Evolutionary conservation across 2,329 filamentous ascomycete genomes (phyloP).

Genomic region (Fusarium chuoi): DNA sequence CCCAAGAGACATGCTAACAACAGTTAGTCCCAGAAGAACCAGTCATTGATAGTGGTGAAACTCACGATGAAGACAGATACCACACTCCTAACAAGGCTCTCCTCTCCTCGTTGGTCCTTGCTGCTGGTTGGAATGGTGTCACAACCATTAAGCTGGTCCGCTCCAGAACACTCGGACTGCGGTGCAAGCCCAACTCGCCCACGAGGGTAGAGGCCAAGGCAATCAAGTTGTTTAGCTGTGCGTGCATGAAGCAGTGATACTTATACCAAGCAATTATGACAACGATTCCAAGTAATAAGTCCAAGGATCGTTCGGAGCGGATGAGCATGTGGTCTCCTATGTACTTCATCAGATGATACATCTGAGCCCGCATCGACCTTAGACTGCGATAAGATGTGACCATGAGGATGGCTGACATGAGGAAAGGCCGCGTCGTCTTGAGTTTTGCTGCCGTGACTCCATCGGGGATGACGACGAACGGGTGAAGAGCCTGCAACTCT

Average conservation of each 20-base stretch:
- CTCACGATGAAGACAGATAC: conserved; percentile 65
- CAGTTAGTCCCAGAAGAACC: conserved; percentile 7
- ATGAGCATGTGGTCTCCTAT: conserved; percentile 61
- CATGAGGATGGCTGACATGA: conserved; percentile 62
- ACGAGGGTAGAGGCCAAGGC: conserved; percentile 59
- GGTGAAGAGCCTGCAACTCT: conserved; percentile 56
- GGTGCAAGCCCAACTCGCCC: conserved; percentile 59
- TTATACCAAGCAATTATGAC: conserved; percentile 64
- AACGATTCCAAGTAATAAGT: conserved; percentile 60
- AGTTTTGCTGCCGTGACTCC: conserved; percentile 51
- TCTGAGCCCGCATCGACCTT: conserved; percentile 60
- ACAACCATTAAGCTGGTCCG: conserved; percentile 56
- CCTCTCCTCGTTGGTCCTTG: conserved; percentile 62
- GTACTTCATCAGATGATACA: conserved; percentile 58
- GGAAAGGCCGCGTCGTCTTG: conserved; percentile 55
- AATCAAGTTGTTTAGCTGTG: conserved; percentile 62
- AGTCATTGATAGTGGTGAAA: background rate
- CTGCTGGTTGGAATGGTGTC: conserved; percentile 50
- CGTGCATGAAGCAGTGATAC: conserved; percentile 64
- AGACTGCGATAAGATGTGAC: conserved; percentile 60
- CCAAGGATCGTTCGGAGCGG: conserved; percentile 60
- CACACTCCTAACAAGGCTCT: conserved; percentile 64
- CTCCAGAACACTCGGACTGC: conserved; percentile 54
- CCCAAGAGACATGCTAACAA: conserved; percentile 53
- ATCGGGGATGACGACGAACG: conserved; percentile 58